Base-by-base conservation (phyloP, 495 filamentous ascomycete genomes). In the Polyplosphaeria fusca region DNA sequence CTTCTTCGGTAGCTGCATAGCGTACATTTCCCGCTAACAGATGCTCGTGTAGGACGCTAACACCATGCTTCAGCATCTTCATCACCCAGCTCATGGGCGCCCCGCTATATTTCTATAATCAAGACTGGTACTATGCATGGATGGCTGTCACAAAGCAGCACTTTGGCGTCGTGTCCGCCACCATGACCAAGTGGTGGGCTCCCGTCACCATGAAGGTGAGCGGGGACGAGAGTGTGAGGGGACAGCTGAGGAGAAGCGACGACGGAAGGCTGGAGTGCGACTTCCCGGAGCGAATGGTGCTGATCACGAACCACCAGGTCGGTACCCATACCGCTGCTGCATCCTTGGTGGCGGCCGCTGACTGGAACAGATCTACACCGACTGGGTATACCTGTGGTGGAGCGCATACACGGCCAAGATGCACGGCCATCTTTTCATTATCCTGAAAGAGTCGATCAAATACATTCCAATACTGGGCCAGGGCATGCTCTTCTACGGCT, bases 321-420 rank as follows among this genome's bases (percentile, higher is more conserved):
- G n/a, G 58, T 35, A 35, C 7, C 30, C 30, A 35, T 7, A 14
- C 30, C 7, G 7, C 7, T 35, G 30, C 7, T 14, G 30, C 14
- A 35, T 35, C 14, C 30, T 7, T 35, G n/a, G n/a, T n/a, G n/a
- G n/a, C n/a, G n/a, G 9, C 12, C 9, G 18, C 58, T 68, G 43
- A 55, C 23, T 14, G 43, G 20, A 5, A 20, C 40, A 69, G 64
- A 68, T 93, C 45, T 93, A 93, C 63, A 89, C 88, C 4, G 88
- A 93, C 71, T 93, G 88, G 88, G 69, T 92, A 11, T 93, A 93
- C 66, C 75, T 93, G 12, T 93, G 88, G 88, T 93, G 88, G 87
- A 81, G 86, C 16, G 84, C 84, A 20, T 93, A 92, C 60, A 84
- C 88, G 22, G 79, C 83, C 22, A 71, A 75, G 38, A 85, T 86